These are phyloP conservation scores for Yamagishiella unicocca DNA, from an alignment of 139 green algal species.

Conservation along the genomic window DNA sequence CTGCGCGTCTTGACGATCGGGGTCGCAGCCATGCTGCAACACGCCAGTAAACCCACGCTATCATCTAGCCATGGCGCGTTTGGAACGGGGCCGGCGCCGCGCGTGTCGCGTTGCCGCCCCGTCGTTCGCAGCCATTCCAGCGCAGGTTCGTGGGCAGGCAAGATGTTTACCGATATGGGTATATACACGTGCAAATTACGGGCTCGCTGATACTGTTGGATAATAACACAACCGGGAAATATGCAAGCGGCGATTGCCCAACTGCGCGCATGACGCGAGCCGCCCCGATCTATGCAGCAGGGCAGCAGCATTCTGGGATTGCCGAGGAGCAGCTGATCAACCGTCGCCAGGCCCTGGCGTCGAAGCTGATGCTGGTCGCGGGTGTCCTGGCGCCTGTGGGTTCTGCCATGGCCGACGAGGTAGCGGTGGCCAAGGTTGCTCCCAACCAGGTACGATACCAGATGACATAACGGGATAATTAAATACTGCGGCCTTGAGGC, in stretches of 20 bases:
- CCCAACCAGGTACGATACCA: background rate
- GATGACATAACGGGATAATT: too few species aligned
- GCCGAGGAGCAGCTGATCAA: background rate
- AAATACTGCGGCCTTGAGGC: too few species aligned
- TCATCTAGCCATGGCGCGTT: background rate
- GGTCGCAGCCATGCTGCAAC: slow-evolving; percentile 1
- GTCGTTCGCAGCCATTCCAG: background rate
- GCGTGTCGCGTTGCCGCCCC: background rate
- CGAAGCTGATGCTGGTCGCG: slow-evolving; percentile 18
- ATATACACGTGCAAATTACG: too few species aligned
- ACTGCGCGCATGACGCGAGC: too few species aligned
- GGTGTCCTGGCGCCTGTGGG: background rate
- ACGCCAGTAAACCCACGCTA: background rate
- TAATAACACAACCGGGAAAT: too few species aligned
- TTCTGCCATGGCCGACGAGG: background rate
- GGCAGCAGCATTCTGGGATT: background rate
- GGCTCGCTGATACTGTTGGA: too few species aligned
- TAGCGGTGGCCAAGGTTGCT: background rate
- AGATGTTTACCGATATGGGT: too few species aligned
- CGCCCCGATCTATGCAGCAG: background rate
- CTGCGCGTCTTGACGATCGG: background rate
- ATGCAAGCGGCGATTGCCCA: too few species aligned
- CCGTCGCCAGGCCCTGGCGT: slow-evolving; percentile 23
- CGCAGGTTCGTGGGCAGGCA: background rate
- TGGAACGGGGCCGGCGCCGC: background rate